Percentiles rank a stretch among this genome's conserved stretches.
These are phyloP conservation scores for Hygrophila difformis DNA, from an alignment of 257 asterid genomes.

Conservation along the genomic window DNA sequence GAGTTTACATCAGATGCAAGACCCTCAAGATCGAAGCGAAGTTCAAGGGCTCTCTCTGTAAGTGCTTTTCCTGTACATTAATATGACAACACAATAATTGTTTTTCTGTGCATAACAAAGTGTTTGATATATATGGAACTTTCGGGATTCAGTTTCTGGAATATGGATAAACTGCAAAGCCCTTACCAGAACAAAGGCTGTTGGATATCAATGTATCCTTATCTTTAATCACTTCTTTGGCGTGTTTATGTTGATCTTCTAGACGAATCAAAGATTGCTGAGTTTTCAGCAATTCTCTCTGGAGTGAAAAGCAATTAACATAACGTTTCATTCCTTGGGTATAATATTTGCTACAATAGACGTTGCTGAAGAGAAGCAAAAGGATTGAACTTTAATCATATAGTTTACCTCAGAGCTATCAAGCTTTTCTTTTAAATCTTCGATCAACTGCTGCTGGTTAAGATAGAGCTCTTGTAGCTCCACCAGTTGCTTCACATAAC, in stretches of 20 bases:
- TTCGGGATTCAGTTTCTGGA: too few species aligned
- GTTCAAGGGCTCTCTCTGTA: conserved; percentile 34
- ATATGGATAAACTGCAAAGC: too few species aligned
- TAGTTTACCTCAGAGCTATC: conserved; percentile 33
- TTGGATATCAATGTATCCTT: conserved; percentile 30
- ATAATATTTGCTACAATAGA: background rate
- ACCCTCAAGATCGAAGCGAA: conserved; percentile 37
- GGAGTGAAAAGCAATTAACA: conserved; percentile 14
- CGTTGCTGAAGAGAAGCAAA: background rate
- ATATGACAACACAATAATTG: background rate
- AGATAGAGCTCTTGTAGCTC: conserved; percentile 30
- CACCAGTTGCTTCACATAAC: too few species aligned
- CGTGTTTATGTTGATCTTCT: conserved; percentile 27
- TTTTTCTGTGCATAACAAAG: too few species aligned
- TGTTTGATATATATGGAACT: too few species aligned
- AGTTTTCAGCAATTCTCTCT: conserved; percentile 35
- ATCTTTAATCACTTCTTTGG: conserved; percentile 25
- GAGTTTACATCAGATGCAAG: conserved; percentile 31
- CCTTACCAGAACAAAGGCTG: conserved; percentile 31
- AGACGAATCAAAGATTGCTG: conserved; percentile 31
- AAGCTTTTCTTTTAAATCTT: conserved; percentile 35
- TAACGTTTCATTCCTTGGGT: background rate
- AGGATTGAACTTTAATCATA: background rate
- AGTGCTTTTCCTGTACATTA: conserved; percentile 28
- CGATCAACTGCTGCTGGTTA: conserved; percentile 38